A percentile compares a stretch with the other conserved stretches of the same genome.
phyloP scores from a whole-genome alignment of 805 yeast species.

The Yarrowia sp. region DNA sequence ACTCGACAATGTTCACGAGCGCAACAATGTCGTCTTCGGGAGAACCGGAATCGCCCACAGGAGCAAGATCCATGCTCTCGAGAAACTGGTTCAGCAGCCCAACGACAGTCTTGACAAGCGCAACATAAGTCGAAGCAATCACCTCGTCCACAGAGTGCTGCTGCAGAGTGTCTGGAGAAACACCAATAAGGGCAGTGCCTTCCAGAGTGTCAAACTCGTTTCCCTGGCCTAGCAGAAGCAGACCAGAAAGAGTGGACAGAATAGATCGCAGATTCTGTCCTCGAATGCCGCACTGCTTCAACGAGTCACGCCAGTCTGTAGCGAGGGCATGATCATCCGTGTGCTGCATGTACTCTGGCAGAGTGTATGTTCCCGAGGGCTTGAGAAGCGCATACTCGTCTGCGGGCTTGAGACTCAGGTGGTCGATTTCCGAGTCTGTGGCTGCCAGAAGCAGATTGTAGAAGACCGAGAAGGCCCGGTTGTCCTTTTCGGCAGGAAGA shows the following conservation, averaged over 20 bases:
- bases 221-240: conserved; percentile 41
- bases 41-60: conserved; percentile 27
- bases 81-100: conserved; percentile 40
- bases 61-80: conserved; percentile 35
- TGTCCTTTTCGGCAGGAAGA: conserved; percentile 33
- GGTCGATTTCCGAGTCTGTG: conserved; percentile 36
- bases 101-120: conserved; percentile 39
- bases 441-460: conserved; percentile 40
- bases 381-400: conserved; percentile 37
- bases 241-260: conserved; percentile 41
- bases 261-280: conserved; percentile 39
- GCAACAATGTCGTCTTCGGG: conserved; percentile 37
- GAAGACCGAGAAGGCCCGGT: conserved; percentile 41
- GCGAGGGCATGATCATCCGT: conserved; percentile 43
- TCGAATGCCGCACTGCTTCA: conserved; percentile 39
- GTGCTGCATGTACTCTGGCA: conserved; percentile 41
- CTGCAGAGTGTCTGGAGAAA: conserved; percentile 37
- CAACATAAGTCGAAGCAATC: conserved; percentile 38
- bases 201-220: conserved; percentile 40
- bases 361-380: conserved; percentile 35
- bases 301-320: conserved; percentile 44
- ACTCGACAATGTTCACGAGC: conserved; percentile 42
- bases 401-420: conserved; percentile 36
- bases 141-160: conserved; percentile 37
- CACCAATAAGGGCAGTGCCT: conserved; percentile 44